Base-by-base conservation (phyloP, 371 early-diverging fungal species). In the Hamiltosporidium tvaerminnensis region DNA sequence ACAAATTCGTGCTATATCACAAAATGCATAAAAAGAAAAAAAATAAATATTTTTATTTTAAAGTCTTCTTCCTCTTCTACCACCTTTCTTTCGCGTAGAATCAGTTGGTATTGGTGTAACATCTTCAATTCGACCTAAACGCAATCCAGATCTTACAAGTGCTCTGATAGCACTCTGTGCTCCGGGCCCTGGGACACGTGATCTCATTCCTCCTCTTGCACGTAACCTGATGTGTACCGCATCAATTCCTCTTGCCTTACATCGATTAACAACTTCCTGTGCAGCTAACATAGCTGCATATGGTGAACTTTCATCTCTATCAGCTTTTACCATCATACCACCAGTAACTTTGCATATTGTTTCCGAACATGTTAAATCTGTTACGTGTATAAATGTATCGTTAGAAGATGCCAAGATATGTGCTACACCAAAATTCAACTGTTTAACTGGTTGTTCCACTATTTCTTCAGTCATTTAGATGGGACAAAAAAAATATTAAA, bases 241-340 rank as follows among this genome's bases (percentile, higher is more conserved):
- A 68, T 89, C 95, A 84, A 96, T 88, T 76, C 98, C 98, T 67
- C 93, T 84, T 79, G 93, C 96, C 84, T 89, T 90, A 86, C 94
- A 92, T 83, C 87, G 87, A 74, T 81, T 86, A 71, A 94, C 96
- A 73, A 92, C 97, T 81, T 94, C 94, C 84, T 96, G 96, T 69
- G 96, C 90, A 76, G 96, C 96, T 83, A 96, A 86, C 95, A 96
- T 96, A 71, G 98, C 96, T 66, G 98, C 98, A 83, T 97, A 97
- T 73, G 98, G 93, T 61, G 95, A 93, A 55, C 94, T 90, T 81
- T 98, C 99, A 82, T 98, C 99, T 83, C 96, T 92, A 82, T 98
- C 95, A 71, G 96, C 91, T 87, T 97, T 97, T 76, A 98, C 99
- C 84, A 91, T 96, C 97, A 97, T 98, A 78, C 99, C 99, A 85